Conservation (phyloP, 352 stramenopile species). For the Phytopythium oedochilum region DNA sequence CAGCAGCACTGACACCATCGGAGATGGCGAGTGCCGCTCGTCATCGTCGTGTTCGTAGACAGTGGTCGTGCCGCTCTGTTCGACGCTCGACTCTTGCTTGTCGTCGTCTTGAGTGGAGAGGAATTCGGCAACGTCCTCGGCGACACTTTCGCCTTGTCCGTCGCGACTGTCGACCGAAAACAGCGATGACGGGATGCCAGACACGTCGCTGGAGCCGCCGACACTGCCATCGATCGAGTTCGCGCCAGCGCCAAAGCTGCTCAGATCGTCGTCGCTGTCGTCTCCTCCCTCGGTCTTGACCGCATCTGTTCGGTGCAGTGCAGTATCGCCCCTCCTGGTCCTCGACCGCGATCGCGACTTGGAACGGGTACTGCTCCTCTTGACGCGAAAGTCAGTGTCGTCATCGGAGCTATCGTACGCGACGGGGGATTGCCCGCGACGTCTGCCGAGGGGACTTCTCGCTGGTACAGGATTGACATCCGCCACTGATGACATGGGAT, state of each 20-base stretch:
- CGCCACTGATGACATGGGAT: background rate
- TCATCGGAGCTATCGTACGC: background rate
- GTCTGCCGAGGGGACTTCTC: background rate
- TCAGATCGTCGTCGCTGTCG: background rate
- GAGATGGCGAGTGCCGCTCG: background rate
- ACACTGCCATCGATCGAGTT: background rate
- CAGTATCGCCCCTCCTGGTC: background rate
- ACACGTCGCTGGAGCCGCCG: background rate
- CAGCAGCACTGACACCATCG: conserved; percentile 32
- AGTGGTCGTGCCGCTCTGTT: too few relatives aligned
- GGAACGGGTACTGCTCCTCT: background rate
- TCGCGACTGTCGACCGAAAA: background rate
- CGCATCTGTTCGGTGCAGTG: background rate
- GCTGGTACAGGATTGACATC: too few relatives aligned
- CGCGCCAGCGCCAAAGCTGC: background rate
- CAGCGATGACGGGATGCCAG: background rate
- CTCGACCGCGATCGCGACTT: background rate
- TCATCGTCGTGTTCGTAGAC: background rate
- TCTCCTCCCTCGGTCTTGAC: background rate
- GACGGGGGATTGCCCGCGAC: background rate
- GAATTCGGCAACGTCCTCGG: background rate
- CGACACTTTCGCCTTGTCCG: background rate
- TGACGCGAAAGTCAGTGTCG: background rate
- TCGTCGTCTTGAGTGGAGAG: background rate
- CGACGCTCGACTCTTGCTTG: background rate